Conservation (phyloP, 441 rosid species). For the Isatis lusitanica region DNA sequence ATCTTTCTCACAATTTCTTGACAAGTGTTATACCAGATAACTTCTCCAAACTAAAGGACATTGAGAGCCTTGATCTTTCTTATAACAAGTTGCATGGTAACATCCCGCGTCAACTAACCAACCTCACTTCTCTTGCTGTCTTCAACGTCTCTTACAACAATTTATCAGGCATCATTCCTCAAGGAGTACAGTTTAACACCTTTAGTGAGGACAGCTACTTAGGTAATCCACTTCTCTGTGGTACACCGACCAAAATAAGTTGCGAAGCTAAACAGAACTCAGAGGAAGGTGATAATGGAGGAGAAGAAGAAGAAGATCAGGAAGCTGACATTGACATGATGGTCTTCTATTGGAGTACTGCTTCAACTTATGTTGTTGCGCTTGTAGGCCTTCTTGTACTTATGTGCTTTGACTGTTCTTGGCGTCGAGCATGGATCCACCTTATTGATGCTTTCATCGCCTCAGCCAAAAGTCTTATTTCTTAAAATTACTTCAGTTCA, state of each 20-base stretch:
- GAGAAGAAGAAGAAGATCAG: background rate
- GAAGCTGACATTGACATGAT: background rate
- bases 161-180: background rate
- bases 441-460: background rate
- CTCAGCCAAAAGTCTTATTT: background rate
- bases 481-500: background rate
- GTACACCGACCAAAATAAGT: background rate
- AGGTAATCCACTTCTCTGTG: background rate
- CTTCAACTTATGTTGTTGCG: background rate
- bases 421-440: background rate
- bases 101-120: too few relatives aligned
- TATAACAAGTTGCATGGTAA: too few relatives aligned
- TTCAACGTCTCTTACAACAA: background rate
- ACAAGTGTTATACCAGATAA: too few relatives aligned
- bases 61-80: background rate
- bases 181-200: background rate
- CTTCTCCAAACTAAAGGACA: background rate
- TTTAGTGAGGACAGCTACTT: background rate
- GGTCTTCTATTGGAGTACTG: background rate
- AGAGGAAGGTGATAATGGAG: background rate
- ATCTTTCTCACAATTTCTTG: background rate
- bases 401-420: background rate
- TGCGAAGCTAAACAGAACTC: background rate
- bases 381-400: background rate
- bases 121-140: too few relatives aligned